Evolutionary conservation across 2,329 filamentous ascomycete genomes (phyloP), one percentile per base, ranked within the genome.

Genomic region (Colletotrichum coccodes): DNA sequence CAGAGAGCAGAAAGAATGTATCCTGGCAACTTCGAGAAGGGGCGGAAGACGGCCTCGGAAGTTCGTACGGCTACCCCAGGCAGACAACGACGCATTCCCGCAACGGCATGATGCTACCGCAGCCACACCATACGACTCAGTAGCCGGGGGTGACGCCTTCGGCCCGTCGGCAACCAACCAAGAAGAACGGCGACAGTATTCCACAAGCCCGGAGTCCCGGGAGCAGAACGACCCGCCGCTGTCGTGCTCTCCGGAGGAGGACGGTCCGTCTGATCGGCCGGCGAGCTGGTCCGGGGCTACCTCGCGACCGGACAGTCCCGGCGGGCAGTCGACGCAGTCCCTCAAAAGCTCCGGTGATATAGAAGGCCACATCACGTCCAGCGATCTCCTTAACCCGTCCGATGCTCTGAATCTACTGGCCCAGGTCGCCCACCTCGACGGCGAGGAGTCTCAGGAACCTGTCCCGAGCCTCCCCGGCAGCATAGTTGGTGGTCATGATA

Each of bases 321-420:
- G 72, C 49, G 68, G 57, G 50, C 60, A 40, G 54, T 68, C 58
- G 56, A 58, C 56, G 7, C 40, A 42, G 26, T 68, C 65, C 3
- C 65, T 68, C 18, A 57, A 68, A 49, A 68, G 65, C 47, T 44
- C 65, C 4, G 65, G 65, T 12, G 66, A 74, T 56, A 76, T 82
- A 6, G 79, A 82, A 46, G 81, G 81, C 32, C 79, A 79, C 49
- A 81, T 82, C 64, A 79, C 79, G 1, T 79, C 81, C 0, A 78
- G 78, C 0, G 80, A 83, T 68, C 74, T 83, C 1, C 72, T 82
- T 38, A 81, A 82, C 21, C 81, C 81, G 2, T 82, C 81, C 1
- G 81, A 83, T 59, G 81, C 81, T 0, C 72, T 83, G 52, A 78
- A 82, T 60, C 68, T 83, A 21, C 70, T 83, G 28, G 81, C 80